Percentiles rank a stretch among this genome's conserved stretches.
Conservation (phyloP, 2,329 filamentous ascomycete species). For the Lanzia echinophila region DNA sequence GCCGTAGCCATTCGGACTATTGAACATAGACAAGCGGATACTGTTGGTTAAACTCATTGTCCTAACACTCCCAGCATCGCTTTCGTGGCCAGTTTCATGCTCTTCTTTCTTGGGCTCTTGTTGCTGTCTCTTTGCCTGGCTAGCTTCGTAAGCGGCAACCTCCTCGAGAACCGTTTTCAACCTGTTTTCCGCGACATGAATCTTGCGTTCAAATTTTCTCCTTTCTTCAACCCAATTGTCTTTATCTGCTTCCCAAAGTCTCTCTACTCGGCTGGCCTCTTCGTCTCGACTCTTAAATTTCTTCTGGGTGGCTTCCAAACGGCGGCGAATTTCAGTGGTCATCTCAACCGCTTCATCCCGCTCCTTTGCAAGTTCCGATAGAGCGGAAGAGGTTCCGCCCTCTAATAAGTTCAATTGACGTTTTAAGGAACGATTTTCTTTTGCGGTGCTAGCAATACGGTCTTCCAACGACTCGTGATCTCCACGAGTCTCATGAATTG, state of each 20-base stretch:
- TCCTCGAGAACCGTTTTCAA: conserved; percentile 81
- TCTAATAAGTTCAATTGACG: conserved; percentile 82
- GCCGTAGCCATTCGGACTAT: conserved; percentile 45
- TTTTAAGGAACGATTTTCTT: conserved; percentile 74
- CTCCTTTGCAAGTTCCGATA: conserved; percentile 77
- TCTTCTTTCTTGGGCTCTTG: conserved; percentile 56
- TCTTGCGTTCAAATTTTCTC: conserved; percentile 71
- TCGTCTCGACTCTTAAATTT: conserved; percentile 75
- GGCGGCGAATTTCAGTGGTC: conserved; percentile 63
- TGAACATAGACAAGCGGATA: conserved; percentile 66
- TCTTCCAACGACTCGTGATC: conserved; percentile 68
- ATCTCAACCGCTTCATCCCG: conserved; percentile 75
- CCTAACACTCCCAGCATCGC: conserved; percentile 65
- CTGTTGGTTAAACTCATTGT: conserved; percentile 68
- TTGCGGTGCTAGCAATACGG: conserved; percentile 55
- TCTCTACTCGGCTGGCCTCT: conserved; percentile 69
- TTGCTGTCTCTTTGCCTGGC: conserved; percentile 39
- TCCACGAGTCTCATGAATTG: conserved; percentile 60
- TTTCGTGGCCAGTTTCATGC: conserved; percentile 50
- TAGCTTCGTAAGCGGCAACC: conserved; percentile 62
- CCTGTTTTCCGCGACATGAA: conserved; percentile 85
- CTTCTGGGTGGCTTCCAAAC: conserved; percentile 72
- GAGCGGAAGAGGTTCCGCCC: conserved; percentile 76
- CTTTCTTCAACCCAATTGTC: conserved; percentile 79
- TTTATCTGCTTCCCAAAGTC: conserved; percentile 78